A percentile compares a stretch with the other conserved stretches of the same genome.
These are phyloP conservation scores for Castanea mollissima DNA, from an alignment of 306 rosid species.

Conservation along the genomic window DNA sequence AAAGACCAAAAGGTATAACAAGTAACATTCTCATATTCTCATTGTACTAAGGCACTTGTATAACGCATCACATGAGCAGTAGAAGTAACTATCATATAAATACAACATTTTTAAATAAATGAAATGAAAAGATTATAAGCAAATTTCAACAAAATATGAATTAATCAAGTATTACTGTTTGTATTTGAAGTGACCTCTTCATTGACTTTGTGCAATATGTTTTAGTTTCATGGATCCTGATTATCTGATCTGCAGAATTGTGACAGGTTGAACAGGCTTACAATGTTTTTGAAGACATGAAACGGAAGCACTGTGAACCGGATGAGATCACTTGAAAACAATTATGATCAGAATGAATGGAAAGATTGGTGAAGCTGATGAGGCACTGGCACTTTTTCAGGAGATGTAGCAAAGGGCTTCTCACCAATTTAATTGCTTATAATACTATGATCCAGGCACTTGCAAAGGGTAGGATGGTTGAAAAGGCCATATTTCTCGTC, in stretches of 20 bases:
- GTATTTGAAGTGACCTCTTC: background rate
- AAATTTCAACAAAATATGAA: no score
- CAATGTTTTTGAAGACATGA: slow-evolving; percentile 85
- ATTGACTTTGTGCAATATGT: background rate
- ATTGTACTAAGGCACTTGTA: background rate
- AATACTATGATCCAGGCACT: slow-evolving; percentile 87
- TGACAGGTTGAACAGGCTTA: slow-evolving; percentile 68
- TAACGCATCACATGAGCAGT: background rate
- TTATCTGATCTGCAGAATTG: slow-evolving; percentile 38
- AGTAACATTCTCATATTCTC: background rate
- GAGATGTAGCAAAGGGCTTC: slow-evolving; percentile 67
- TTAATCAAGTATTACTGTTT: no score
- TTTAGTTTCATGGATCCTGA: slow-evolving; percentile 23
- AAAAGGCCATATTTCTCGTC: slow-evolving; percentile 57
- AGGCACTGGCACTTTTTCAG: slow-evolving; percentile 53
- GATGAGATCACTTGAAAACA: slow-evolving; percentile 79
- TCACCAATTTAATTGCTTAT: slow-evolving; percentile 59
- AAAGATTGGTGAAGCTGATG: slow-evolving; percentile 55
- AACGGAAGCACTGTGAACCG: slow-evolving; percentile 73
- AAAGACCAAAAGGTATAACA: slow-evolving; percentile 63
- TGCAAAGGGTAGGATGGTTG: slow-evolving; percentile 72
- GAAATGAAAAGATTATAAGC: background rate
- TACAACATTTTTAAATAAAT: background rate
- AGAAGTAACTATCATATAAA: background rate
- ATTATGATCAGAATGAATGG: slow-evolving; percentile 93